phyloP scores from a whole-genome alignment of 192 early-diverging fungal genomes.

The Dimargaris xerosporica region DNA sequence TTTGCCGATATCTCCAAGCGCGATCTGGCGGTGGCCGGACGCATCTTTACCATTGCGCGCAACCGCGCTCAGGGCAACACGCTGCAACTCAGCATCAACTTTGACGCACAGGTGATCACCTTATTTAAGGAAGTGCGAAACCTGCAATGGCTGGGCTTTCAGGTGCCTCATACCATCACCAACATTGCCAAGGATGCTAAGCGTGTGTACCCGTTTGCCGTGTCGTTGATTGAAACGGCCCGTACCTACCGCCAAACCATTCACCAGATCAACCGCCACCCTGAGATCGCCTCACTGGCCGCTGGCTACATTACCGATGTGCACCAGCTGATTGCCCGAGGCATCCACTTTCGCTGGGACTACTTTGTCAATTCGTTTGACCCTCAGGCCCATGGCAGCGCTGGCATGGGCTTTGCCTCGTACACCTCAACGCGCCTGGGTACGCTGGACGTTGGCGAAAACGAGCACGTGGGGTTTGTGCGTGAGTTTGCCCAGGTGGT shows the following conservation, averaged over 20 bases:
- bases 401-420: conserved; percentile 15
- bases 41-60: conserved; percentile 76
- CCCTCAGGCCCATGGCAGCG: conserved; percentile 18
- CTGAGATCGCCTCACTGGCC: conserved; percentile 60
- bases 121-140: conserved; percentile 99
- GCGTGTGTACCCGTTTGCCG: conserved; percentile 95
- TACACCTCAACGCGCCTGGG: conserved; percentile 1
- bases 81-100: conserved; percentile 78
- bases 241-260: conserved; percentile 81
- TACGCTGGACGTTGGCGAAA: conserved; percentile 52
- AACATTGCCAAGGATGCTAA: conserved; percentile 91
- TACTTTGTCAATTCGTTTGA: conserved; percentile 75
- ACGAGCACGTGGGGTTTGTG: conserved; percentile 84
- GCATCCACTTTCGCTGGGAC: conserved; percentile 76
- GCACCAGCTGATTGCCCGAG: conserved; percentile 64
- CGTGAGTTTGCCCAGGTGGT: conserved; percentile 84
- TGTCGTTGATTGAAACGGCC: conserved; percentile 89
- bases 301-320: conserved; percentile 93
- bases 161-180: conserved; percentile 77
- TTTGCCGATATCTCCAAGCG: conserved; percentile 63
- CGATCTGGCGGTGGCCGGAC: conserved; percentile 71
- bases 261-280: conserved; percentile 59
- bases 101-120: conserved; percentile 86
- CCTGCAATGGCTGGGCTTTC: conserved; percentile 88
- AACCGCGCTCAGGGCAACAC: conserved; percentile 56